Base-by-base conservation (phyloP, 2,329 filamentous ascomycete species). In the Elsinoe ampelina region DNA sequence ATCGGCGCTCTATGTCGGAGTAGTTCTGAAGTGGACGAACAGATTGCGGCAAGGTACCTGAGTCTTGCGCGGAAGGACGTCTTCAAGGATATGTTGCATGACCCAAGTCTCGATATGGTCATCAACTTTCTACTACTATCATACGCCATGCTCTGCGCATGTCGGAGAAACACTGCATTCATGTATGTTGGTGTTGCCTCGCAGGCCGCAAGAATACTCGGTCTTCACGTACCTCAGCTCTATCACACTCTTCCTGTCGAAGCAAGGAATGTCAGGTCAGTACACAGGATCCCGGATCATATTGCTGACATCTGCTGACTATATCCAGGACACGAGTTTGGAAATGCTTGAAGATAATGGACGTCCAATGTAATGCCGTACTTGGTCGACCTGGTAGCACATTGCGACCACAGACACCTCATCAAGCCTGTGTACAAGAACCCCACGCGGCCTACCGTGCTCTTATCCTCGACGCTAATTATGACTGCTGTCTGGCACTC, bases 161-260 rank as follows among this genome's bases (percentile, higher is more conserved):
- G 80, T 55, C 77, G 78, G 32, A 72, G 80, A 8, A 83, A 83
- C 57, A 74, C 80, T 0, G 80, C 80, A 0, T 84, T 82, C 55
- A 82, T 84, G 77, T 84, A 84, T 55, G 65, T 84, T 2, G 80
- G 81, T 0, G 76, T 84, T 7, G 81, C 81, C 1, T 72, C 77
- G 0, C 76, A 79, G 54, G 78, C 80, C 0, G 80, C 81, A 0
- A 76, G 78, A 3, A 78, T 80, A 0, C 63, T 84, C 0, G 82
- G 81, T 0, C 63, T 83, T 6, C 80, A 83, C 68, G 68, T 65
- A 55, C 59, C 41, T 12, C 20, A 45, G n/a, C 20, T 45, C 3
- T 45, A 45, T 45, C 19, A 26, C 11, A 26, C 12, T 45, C 55
- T 63, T 8, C 58, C 58, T 7, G 54, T 57, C 12, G 35, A 54